Base-by-base conservation (phyloP, 2,329 filamentous ascomycete genomes). In the Exophiala sp. region DNA sequence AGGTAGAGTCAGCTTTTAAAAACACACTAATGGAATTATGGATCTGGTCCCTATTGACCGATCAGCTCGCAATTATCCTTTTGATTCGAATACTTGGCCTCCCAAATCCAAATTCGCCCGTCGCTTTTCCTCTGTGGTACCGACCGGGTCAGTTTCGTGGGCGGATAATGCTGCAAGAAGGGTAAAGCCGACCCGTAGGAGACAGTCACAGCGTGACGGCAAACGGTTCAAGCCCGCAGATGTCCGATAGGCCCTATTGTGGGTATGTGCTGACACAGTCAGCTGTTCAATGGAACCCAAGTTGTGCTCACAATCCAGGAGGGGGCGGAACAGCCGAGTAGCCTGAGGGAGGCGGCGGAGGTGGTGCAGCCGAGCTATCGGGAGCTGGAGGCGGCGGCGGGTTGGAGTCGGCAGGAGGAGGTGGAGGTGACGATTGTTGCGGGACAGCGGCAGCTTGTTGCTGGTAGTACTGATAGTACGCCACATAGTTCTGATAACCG, bases 401-500 rank as follows among this genome's bases (percentile, higher is more conserved):
- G 46, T 81, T 79, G 48, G 48, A 32, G 58, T 79, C 78, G 53
- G 66, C 72, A 22, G 75, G 73, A 47, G 80, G 79, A 9, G 82
- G 80, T 18, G 56, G 54, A 18, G 54, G 62, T 19, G 66, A 60
- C 18, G 66, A 64, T 47, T 68, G 67, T 47, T 73, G 70, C 53
- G 74, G 69, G n/a, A n/a, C n/a, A 40, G 68, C 64, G 45, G 69
- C 72, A 40, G 74, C 73, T 60, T 79, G 77, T 11, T 85, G 85
- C 61, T 87, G 82, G 63, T 87, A 82, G 60, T 88, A 88, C 60
- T 86, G 83, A 57, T 75, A 77, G 62, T 77, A 76, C 23, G 73
- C 72, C 40, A 76, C 65, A 54, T 77, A 87, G 71, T 85, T 86
- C 60, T 83, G 79, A 68, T 93, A 96, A 47, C 91, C 91, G 55